phyloP scores from a whole-genome alignment of 768 basidiomycete species.

The Lentinula lateritia region DNA sequence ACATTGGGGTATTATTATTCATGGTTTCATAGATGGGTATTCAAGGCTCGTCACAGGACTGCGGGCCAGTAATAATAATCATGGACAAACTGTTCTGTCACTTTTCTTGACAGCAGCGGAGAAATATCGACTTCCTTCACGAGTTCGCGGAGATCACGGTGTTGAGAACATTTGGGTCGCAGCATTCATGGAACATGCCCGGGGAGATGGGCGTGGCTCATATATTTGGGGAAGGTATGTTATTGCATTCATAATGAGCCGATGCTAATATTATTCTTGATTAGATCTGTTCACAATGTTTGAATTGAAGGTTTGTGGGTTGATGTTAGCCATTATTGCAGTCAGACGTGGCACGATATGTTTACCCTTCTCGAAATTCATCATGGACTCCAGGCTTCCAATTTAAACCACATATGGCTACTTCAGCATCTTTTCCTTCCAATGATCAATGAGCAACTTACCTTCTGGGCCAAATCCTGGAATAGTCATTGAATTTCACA shows the following conservation, averaged over 20 bases:
- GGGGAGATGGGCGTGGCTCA: conserved; percentile 1
- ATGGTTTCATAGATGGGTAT: neutral
- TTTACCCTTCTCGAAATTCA: conserved; percentile 11
- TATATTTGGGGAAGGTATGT: conserved; percentile 7
- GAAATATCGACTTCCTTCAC: neutral
- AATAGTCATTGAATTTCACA: no score
- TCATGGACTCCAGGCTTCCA: no score
- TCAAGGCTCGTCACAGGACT: neutral
- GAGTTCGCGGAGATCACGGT: conserved; percentile 1
- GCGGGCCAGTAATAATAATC: no score
- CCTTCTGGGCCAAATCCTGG: no score
- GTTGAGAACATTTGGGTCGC: conserved; percentile 3
- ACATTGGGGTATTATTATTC: neutral
- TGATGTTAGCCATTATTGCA: conserved; percentile 11
- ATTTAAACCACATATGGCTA: no score
- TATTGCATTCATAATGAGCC: neutral
- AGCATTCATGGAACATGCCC: neutral
- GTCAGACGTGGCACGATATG: conserved; percentile 27
- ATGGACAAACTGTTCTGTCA: neutral
- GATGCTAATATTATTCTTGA: neutral
- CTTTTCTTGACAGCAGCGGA: neutral
- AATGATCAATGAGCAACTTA: no score
- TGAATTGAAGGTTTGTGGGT: no score
- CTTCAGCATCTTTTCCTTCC: no score
- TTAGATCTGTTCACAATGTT: conserved; percentile 6